Percentiles rank a stretch among this genome's conserved stretches.
Evolutionary conservation across 2,329 filamentous ascomycete genomes (phyloP).

Genomic region (Nemania sp.): DNA sequence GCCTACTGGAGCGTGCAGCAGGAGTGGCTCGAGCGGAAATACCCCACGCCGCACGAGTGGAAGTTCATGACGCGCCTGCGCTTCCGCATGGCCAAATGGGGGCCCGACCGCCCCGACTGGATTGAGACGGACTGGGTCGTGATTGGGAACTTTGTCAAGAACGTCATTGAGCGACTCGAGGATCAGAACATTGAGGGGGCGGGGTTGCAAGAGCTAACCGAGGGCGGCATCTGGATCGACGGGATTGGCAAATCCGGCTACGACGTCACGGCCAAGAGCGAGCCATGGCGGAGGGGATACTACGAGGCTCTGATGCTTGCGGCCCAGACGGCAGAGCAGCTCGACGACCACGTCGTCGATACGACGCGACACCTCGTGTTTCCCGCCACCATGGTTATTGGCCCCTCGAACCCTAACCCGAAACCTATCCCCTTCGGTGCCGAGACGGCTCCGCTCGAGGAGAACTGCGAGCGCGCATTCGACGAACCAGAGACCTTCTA

Average conservation of each 20-base stretch:
- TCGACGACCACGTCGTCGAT: conserved; percentile 84
- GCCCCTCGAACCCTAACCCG: conserved; percentile 85
- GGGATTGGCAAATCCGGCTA: conserved; percentile 66
- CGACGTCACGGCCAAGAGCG: conserved; percentile 80
- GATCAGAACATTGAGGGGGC: conserved; percentile 75
- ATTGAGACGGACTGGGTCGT: conserved; percentile 75
- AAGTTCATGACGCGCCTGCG: conserved; percentile 74
- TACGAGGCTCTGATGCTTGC: conserved; percentile 83
- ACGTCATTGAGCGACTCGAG: conserved; percentile 75
- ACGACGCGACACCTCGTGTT: conserved; percentile 74
- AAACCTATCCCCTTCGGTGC: conserved; percentile 76
- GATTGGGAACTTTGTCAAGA: conserved; percentile 70
- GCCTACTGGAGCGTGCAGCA: conserved; percentile 76
- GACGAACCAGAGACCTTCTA: conserved; percentile 82
- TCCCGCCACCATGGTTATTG: conserved; percentile 78
- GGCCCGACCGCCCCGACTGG: conserved; percentile 66
- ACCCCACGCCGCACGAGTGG: conserved; percentile 89
- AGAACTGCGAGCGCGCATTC: conserved; percentile 78
- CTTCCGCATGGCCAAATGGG: conserved; percentile 72
- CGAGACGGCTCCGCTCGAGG: conserved; percentile 74
- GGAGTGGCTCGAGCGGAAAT: conserved; percentile 79
- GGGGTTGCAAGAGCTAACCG: conserved; percentile 68
- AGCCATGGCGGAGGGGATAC: conserved; percentile 88
- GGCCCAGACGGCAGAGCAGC: conserved; percentile 80
- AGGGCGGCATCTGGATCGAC: conserved; percentile 65